Percentiles rank a stretch among this genome's conserved stretches.
Evolutionary conservation across 2,329 filamentous ascomycete genomes (phyloP).

Genomic region (Fusarium pininemorale): DNA sequence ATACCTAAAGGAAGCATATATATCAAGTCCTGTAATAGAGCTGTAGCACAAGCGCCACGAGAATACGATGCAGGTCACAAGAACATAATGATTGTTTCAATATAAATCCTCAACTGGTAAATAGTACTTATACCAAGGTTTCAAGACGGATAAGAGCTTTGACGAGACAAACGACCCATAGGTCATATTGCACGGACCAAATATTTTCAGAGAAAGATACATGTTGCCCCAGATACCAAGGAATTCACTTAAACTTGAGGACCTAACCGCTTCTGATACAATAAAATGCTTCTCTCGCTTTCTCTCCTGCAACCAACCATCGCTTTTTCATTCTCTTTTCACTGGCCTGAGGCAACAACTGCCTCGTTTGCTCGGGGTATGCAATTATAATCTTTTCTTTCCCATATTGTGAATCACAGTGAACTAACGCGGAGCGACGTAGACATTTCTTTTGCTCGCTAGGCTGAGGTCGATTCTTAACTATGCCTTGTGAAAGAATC

Average conservation of each 20-base stretch:
- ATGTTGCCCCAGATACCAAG: neutral
- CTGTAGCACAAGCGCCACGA: neutral
- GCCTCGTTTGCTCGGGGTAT: neutral
- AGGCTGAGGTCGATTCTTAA: neutral
- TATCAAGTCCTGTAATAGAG: too few species aligned
- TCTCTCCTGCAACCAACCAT: neutral
- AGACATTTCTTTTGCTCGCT: neutral
- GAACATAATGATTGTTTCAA: neutral
- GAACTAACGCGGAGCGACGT: neutral
- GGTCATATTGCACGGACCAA: neutral
- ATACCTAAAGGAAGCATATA: neutral
- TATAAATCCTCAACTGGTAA: neutral
- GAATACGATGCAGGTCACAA: neutral
- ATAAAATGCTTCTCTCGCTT: neutral
- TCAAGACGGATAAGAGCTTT: neutral
- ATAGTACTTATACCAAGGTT: neutral
- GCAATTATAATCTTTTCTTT: neutral
- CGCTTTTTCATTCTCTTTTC: neutral
- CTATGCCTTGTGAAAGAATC: constrained; percentile 15
- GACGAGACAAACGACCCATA: neutral
- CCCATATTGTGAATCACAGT: neutral
- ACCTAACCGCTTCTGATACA: neutral
- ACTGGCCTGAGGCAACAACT: neutral
- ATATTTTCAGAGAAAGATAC: neutral
- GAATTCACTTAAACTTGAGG: neutral